These are phyloP conservation scores for Aureobasidium sp. DNA, from an alignment of 2,329 filamentous ascomycete genomes.

Conservation along the genomic window DNA sequence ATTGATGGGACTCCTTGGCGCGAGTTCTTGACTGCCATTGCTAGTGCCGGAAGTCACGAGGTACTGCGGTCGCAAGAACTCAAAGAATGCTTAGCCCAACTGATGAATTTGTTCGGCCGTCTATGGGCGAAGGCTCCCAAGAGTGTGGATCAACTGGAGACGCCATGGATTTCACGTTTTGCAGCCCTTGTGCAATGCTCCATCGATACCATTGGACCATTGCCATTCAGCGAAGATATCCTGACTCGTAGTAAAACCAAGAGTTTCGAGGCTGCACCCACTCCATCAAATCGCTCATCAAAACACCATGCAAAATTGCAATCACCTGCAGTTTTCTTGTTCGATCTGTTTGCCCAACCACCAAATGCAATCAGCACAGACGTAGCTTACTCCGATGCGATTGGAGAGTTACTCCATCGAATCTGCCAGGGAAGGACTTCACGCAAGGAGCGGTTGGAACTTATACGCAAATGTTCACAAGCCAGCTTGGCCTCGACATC, in stretches of 20 bases:
- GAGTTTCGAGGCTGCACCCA: constrained; percentile 56
- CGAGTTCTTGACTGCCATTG: constrained; percentile 54
- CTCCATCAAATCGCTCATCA: constrained; percentile 56
- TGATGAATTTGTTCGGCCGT: constrained; percentile 61
- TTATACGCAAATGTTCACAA: constrained; percentile 17
- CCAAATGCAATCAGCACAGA: constrained; percentile 2
- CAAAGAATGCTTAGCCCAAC: constrained; percentile 66
- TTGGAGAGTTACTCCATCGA: constrained; percentile 3
- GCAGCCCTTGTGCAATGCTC: constrained; percentile 44
- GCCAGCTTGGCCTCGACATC: not conserved
- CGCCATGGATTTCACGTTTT: constrained; percentile 44
- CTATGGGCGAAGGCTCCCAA: constrained; percentile 57
- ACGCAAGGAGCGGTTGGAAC: constrained; percentile 15
- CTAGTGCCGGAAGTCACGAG: constrained; percentile 70
- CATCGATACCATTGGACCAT: constrained; percentile 43
- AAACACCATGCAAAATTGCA: constrained; percentile 47
- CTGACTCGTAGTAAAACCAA: constrained; percentile 49
- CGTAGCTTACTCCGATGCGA: not conserved
- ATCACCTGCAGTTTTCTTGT: constrained; percentile 59
- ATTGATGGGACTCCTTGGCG: constrained; percentile 28
- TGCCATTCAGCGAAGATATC: constrained; percentile 45
- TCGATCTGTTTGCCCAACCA: constrained; percentile 47
- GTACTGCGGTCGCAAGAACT: constrained; percentile 83
- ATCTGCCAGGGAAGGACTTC: constrained; percentile 15
- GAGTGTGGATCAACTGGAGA: constrained; percentile 26